phyloP scores from a whole-genome alignment of 2,329 filamentous ascomycete species.

The Hymenoscyphus occultus region DNA sequence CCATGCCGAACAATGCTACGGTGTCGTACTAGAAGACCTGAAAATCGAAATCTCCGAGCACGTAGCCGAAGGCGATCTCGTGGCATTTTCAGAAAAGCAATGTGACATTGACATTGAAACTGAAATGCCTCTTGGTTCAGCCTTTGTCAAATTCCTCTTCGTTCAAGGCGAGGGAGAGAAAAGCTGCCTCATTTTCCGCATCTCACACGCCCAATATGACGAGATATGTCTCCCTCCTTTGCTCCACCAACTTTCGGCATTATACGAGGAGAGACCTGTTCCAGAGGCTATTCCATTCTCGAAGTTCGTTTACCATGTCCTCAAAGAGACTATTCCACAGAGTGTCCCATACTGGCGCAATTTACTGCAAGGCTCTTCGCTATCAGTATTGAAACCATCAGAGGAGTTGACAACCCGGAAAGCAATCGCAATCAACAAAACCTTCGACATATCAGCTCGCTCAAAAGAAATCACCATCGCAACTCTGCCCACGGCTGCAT shows the following conservation, averaged over 20 bases:
- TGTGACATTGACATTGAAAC: conserved; percentile 38
- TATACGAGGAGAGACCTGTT: conserved; percentile 38
- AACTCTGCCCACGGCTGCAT: conserved; percentile 43
- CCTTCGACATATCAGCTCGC: conserved; percentile 29
- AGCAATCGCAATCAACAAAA: conserved; percentile 36
- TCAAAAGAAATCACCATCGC: conserved; percentile 42
- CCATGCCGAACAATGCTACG: conserved; percentile 37
- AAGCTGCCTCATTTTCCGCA: conserved; percentile 40
- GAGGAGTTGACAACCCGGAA: conserved; percentile 23
- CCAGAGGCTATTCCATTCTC: conserved; percentile 39
- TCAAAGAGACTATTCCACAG: conserved; percentile 29
- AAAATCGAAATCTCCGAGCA: conserved; percentile 32
- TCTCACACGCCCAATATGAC: conserved; percentile 60
- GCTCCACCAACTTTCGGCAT: conserved; percentile 22
- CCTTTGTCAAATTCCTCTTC: conserved; percentile 37
- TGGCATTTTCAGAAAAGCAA: conserved; percentile 34
- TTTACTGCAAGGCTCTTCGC: conserved; percentile 39
- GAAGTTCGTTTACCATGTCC: conserved; percentile 35
- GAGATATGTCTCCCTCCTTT: conserved; percentile 54
- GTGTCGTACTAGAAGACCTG: conserved; percentile 39
- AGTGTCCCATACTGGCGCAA: conserved; percentile 44
- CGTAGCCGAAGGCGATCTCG: conserved; percentile 33
- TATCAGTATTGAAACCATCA: conserved; percentile 16
- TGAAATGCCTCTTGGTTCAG: conserved; percentile 39
- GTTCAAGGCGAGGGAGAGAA: conserved; percentile 28